Evolutionary conservation across 495 filamentous ascomycete genomes (phyloP).

Genomic region (Thozetella sp.): DNA sequence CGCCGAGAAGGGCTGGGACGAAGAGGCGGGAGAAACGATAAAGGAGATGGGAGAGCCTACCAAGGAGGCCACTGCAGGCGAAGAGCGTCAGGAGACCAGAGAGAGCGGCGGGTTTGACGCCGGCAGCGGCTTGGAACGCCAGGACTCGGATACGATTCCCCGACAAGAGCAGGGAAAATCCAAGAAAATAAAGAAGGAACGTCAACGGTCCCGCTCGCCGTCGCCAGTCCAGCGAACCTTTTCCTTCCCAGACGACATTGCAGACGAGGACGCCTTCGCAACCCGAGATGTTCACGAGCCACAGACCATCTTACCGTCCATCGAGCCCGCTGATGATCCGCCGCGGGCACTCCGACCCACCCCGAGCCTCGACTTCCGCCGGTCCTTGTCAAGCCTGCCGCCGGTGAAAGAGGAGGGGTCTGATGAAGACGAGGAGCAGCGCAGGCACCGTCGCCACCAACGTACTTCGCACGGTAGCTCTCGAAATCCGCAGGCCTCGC

Average conservation of each 20-base stretch:
- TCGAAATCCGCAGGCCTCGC: conserved; percentile 9
- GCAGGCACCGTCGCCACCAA: conserved; percentile 5
- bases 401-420: conserved; percentile 42
- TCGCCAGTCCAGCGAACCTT: conserved; percentile 25
- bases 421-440: conserved; percentile 32
- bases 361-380: conserved; percentile 33
- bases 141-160: conserved; percentile 35
- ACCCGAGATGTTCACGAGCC: conserved; percentile 13
- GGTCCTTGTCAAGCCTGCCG: conserved; percentile 37
- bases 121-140: conserved; percentile 19
- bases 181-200: conserved; percentile 13
- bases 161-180: conserved; percentile 3
- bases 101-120: neutral
- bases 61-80: neutral
- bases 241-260: conserved; percentile 36
- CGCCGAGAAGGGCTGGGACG: conserved; percentile 8
- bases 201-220: conserved; percentile 20
- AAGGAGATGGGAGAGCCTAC: neutral
- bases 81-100: neutral
- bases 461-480: conserved; percentile 3
- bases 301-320: neutral
- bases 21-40: neutral
- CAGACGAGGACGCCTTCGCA: conserved; percentile 32
- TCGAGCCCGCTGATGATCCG: conserved; percentile 4
- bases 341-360: conserved; percentile 17